Evolutionary conservation across 2,329 filamentous ascomycete species (phyloP).

Genomic region (Hirsutella minnesotensis): DNA sequence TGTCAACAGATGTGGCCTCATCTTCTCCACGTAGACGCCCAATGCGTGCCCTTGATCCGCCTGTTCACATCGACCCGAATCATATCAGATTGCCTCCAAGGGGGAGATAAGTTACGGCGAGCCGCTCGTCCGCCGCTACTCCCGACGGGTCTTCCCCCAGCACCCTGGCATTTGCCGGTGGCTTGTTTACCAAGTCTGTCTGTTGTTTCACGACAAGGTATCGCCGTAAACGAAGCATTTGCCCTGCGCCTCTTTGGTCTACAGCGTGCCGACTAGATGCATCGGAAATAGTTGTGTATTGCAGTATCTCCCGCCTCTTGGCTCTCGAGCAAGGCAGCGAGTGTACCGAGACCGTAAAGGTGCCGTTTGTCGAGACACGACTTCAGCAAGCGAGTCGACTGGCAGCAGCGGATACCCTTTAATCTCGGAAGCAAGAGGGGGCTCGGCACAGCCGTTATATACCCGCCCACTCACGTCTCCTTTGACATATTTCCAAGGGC

Average conservation of each 20-base stretch:
- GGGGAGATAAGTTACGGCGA: too few relatives aligned
- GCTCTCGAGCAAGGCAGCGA: too few relatives aligned
- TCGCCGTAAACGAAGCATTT: background rate
- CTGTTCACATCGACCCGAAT: background rate
- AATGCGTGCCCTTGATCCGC: background rate
- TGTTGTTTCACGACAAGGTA: background rate
- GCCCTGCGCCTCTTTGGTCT: background rate
- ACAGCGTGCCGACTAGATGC: background rate
- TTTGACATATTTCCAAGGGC: background rate
- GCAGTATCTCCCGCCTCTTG: too few relatives aligned
- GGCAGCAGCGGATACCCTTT: background rate
- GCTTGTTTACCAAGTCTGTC: background rate
- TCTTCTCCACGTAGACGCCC: constrained; percentile 1
- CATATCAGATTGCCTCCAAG: too few relatives aligned
- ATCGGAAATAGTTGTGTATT: too few relatives aligned
- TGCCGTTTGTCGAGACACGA: background rate
- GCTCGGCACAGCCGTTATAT: background rate
- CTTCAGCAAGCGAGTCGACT: background rate
- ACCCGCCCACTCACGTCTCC: background rate
- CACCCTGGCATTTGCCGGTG: background rate
- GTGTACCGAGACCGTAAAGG: too few relatives aligned
- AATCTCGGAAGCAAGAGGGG: too few relatives aligned
- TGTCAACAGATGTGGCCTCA: constrained; percentile 6
- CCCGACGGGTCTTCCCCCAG: background rate
- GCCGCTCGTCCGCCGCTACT: too few relatives aligned